Conservation (phyloP, 306 rosid genomes). For the Begonia loranthoides region DNA sequence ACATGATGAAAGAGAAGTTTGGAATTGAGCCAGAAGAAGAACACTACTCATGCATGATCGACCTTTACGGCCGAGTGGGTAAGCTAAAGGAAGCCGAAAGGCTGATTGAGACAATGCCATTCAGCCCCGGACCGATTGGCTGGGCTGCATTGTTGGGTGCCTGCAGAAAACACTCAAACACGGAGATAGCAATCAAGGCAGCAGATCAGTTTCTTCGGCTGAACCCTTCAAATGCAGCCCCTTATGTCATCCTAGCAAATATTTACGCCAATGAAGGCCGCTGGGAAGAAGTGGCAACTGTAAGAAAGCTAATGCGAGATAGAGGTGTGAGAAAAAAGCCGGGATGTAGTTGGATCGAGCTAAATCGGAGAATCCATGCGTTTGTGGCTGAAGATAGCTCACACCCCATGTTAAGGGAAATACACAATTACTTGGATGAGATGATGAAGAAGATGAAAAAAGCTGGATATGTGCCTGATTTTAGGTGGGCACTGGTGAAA, state of each 20-base stretch:
- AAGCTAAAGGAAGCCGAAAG: constrained; percentile 51
- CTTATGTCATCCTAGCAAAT: constrained; percentile 53
- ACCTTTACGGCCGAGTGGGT: constrained; percentile 74
- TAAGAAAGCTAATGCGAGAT: constrained; percentile 52
- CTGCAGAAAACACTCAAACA: constrained; percentile 58
- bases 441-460: constrained; percentile 43
- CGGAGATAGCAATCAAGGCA: constrained; percentile 58
- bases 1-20: constrained; percentile 57
- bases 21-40: constrained; percentile 57
- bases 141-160: constrained; percentile 86
- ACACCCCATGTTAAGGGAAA: constrained; percentile 56
- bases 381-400: constrained; percentile 72
- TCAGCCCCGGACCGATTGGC: constrained; percentile 41
- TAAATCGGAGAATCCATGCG: constrained; percentile 38
- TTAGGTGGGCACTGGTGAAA: constrained; percentile 53
- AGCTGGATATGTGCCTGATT: constrained; percentile 58
- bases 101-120: constrained; percentile 66
- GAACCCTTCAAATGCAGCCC: constrained; percentile 49
- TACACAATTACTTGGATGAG: constrained; percentile 42
- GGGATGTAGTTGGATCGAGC: constrained; percentile 83
- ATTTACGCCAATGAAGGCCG: constrained; percentile 50
- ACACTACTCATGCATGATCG: constrained; percentile 77
- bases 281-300: constrained; percentile 54
- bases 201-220: constrained; percentile 41
- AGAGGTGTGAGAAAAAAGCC: constrained; percentile 76